These are phyloP conservation scores for Dioscorea zingiberensis DNA, from an alignment of 106 monocot species.

Conservation along the genomic window DNA sequence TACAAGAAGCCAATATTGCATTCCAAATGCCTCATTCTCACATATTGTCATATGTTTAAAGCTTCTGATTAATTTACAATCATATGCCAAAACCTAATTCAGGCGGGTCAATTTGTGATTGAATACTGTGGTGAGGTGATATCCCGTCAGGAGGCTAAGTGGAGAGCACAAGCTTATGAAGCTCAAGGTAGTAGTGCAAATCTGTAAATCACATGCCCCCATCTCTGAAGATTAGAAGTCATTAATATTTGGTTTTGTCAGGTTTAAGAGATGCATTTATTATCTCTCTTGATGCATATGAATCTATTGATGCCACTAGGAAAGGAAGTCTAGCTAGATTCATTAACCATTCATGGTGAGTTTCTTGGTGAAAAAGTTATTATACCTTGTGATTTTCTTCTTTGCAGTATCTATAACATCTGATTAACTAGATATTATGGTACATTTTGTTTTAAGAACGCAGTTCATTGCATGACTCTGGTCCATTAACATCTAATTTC, in stretches of 20 bases:
- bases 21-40: too few relatives aligned
- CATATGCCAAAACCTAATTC: not conserved
- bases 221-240: not conserved
- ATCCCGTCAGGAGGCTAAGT: constrained; percentile 81
- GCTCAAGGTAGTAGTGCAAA: constrained; percentile 41
- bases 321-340: constrained; percentile 93
- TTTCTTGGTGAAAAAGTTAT: not conserved
- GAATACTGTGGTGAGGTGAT: constrained; percentile 99
- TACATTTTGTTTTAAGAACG: not conserved
- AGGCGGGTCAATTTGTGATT: constrained; percentile 95
- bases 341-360: constrained; percentile 97
- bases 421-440: not conserved
- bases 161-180: constrained; percentile 77
- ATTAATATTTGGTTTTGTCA: constrained; percentile 12
- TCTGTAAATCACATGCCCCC: not conserved
- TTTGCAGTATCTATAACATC: too few relatives aligned
- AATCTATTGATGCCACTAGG: constrained; percentile 90
- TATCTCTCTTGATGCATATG: constrained; percentile 68
- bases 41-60: too few relatives aligned
- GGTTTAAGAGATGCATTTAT: constrained; percentile 90
- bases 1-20: too few relatives aligned
- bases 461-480: not conserved
- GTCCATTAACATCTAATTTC: constrained; percentile 27
- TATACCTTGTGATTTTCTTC: too few relatives aligned
- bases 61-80: too few relatives aligned